These are phyloP conservation scores for Teunomyces stri DNA, from an alignment of 805 yeast species.

Conservation along the genomic window DNA sequence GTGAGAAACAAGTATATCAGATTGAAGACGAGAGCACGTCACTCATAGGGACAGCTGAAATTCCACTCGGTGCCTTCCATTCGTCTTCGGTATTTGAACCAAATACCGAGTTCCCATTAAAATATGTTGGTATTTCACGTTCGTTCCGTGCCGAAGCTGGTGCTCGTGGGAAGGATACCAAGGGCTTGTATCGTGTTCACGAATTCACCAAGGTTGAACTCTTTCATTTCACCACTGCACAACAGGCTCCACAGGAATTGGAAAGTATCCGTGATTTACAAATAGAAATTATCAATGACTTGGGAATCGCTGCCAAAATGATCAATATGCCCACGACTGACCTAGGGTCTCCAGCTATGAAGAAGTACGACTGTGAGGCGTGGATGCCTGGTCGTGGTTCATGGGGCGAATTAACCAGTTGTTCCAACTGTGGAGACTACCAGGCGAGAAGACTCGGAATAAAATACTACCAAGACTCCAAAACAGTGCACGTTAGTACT, in stretches of 20 bases:
- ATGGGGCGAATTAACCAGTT: conserved; percentile 91
- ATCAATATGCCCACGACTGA: conserved; percentile 88
- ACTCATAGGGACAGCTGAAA: conserved; percentile 93
- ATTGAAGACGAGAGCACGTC: conserved; percentile 56
- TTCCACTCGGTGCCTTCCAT: conserved; percentile 81
- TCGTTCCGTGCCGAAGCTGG: conserved; percentile 97
- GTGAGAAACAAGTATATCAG: conserved; percentile 81
- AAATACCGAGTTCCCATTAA: conserved; percentile 47
- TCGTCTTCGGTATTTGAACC: conserved; percentile 47
- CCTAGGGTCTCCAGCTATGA: conserved; percentile 88
- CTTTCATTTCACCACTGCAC: conserved; percentile 64
- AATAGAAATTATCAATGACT: conserved; percentile 53
- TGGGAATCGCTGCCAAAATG: conserved; percentile 80
- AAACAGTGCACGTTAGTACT: conserved; percentile 61
- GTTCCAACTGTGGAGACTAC: conserved; percentile 89
- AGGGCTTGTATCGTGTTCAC: conserved; percentile 91
- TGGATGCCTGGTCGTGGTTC: conserved; percentile 96
- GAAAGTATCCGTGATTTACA: conserved; percentile 66
- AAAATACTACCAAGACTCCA: conserved; percentile 38
- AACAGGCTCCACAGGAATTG: conserved; percentile 48
- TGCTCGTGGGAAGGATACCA: conserved; percentile 88
- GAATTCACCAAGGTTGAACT: conserved; percentile 95
- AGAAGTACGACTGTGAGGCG: conserved; percentile 91
- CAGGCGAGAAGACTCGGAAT: conserved; percentile 84
- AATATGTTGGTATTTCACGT: conserved; percentile 76